Base-by-base conservation (phyloP, 257 asterid genomes). In the Solanum dulcamara region DNA sequence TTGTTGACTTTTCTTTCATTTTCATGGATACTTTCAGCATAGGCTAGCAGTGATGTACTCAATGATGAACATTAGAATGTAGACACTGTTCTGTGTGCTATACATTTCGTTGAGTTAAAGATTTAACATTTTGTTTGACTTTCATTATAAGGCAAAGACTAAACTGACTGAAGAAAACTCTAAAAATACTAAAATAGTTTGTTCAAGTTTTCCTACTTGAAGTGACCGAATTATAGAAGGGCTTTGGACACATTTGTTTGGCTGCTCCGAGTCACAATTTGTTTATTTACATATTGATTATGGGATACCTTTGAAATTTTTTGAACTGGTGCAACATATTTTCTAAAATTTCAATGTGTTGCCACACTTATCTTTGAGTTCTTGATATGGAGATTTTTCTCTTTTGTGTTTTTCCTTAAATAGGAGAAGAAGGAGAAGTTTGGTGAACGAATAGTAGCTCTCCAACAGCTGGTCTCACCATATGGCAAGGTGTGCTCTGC, bases 381-480 rank as follows among this genome's bases (percentile, higher is more conserved):
- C 42, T 46, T 77, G 17, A 77, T 46, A 17, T 28, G 42, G 42
- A 70, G 66, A 77, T 15, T 14, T 35, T 51, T 82, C 1, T 35
- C 50, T 5, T 72, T 37, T 84, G 57, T 28, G 17, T 67, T 35
- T 26, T 48, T 79, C 2, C 11, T 48, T 79, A 8, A 40, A 83
- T 87, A 94, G 97, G 98, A 96, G 88, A 94, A 93, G 94, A 95
- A 95, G 86, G 99, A 93, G 92, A 94, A 92, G 93, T 87, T 95
- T 74, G 91, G 96, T 20, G 95, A 94, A 84, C 92, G 96, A 17
- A 91, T 96, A 74, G 90, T 94, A 3, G 97, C 96, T 64, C 98
- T 96, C 85, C 99, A 95, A 81, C 98, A 96, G 87, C 95, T 96
- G 30, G 98, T 96, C 85, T 96, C 99, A 14, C 99, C 99, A 40